Conservation (phyloP, 78 protist genomes). For the Ministeria vibrans region DNA sequence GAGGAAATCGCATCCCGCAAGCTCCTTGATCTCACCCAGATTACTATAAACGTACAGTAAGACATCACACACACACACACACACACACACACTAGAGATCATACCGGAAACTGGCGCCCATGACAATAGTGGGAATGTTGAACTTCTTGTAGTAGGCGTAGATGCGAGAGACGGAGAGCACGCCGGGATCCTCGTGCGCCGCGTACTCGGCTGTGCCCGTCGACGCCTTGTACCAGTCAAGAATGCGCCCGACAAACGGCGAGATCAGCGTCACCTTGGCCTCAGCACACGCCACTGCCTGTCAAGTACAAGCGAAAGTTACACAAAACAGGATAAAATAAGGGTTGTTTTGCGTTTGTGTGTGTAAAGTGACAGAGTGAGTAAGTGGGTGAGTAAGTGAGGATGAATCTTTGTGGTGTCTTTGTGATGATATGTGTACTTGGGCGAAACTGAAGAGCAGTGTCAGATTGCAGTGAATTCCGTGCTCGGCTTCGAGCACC, state of each 20-base stretch:
- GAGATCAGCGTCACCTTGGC: conserved; percentile 86
- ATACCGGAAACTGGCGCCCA: conserved; percentile 97
- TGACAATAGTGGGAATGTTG: conserved; percentile 85
- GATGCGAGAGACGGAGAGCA: conserved; percentile 66
- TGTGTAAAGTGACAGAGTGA: not conserved
- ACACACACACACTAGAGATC: too few species aligned
- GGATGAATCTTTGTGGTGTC: not conserved
- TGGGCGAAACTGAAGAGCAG: conserved; percentile 82
- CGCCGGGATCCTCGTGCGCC: conserved; percentile 86
- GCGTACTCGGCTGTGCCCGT: conserved; percentile 36
- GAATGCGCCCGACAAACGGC: conserved; percentile 95
- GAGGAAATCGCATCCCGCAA: conserved; percentile 57
- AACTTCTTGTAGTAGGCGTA: conserved; percentile 84
- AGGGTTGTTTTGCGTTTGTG: not conserved
- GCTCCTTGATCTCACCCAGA: conserved; percentile 57
- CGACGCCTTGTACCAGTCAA: conserved; percentile 75
- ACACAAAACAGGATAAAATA: too few species aligned
- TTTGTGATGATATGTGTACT: not conserved
- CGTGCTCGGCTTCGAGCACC: conserved; percentile 71
- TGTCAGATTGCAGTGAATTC: conserved; percentile 92
- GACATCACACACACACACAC: too few species aligned
- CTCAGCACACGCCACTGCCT: conserved; percentile 88
- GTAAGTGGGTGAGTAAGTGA: not conserved
- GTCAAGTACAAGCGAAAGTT: not conserved
- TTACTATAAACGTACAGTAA: too few species aligned